Percentiles rank a stretch among this genome's conserved stretches.
These are phyloP conservation scores for Aspergillus cristatus DNA, from an alignment of 495 filamentous ascomycete species.

Conservation along the genomic window DNA sequence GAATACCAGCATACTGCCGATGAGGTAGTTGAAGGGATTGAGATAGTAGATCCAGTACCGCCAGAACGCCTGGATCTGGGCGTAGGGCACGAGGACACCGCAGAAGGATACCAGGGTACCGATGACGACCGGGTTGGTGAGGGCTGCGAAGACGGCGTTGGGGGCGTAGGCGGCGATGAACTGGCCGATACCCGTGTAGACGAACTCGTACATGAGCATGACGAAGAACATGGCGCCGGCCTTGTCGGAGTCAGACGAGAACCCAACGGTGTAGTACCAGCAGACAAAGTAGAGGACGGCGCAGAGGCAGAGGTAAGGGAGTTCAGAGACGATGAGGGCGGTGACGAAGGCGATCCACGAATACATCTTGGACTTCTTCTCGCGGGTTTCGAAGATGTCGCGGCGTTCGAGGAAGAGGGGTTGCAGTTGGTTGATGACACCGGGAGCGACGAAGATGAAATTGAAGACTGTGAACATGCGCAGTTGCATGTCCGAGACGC, in stretches of 20 bases:
- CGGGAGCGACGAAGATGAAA: slow-evolving; percentile 42
- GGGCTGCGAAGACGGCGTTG: slow-evolving; percentile 45
- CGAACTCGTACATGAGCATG: slow-evolving; percentile 45
- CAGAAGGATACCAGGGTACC: slow-evolving; percentile 53
- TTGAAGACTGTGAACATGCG: slow-evolving; percentile 43
- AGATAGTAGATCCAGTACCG: slow-evolving; percentile 71
- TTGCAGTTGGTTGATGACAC: slow-evolving; percentile 44
- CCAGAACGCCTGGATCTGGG: slow-evolving; percentile 48
- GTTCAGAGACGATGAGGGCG: slow-evolving; percentile 41
- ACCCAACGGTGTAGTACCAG: slow-evolving; percentile 47
- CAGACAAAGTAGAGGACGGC: slow-evolving; percentile 42
- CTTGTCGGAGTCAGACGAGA: slow-evolving; percentile 32
- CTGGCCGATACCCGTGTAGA: slow-evolving; percentile 53
- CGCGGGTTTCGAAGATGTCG: slow-evolving; percentile 42
- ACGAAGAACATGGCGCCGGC: slow-evolving; percentile 49
- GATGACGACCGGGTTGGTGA: slow-evolving; percentile 48
- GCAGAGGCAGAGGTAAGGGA: slow-evolving; percentile 46
- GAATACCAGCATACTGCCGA: slow-evolving; percentile 49
- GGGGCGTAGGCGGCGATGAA: slow-evolving; percentile 51
- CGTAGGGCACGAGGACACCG: slow-evolving; percentile 32
- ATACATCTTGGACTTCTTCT: slow-evolving; percentile 48
- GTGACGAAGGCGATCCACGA: slow-evolving; percentile 46
- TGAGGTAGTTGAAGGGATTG: slow-evolving; percentile 62
- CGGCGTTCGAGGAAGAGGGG: slow-evolving; percentile 48
- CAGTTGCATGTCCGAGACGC: slow-evolving; percentile 21